Evolutionary conservation across 495 filamentous ascomycete species (phyloP), one percentile per base, ranked within the genome.

Genomic region (Aeminium ludgeri): DNA sequence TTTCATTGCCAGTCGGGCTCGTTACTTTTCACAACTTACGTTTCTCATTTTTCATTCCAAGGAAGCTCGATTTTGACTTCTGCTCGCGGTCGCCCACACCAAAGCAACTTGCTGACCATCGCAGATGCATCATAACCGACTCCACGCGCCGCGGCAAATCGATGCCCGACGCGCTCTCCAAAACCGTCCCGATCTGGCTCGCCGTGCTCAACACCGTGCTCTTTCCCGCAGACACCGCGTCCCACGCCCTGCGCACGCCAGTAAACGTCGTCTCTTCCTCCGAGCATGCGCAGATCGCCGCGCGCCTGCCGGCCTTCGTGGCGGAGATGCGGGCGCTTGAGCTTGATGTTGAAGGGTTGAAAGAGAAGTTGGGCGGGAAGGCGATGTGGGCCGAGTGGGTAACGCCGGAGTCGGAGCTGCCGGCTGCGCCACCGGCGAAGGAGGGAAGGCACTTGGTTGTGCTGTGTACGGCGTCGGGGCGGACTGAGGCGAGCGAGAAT

Each of bases 161-260:
- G 74, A 67, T 67, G 31, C 86, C 89, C 3, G 89, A 97, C 62
- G 83, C 87, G 16, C 65, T 97, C 7, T 78, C 76, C 45, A 96
- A 95, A 60, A 97, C 89, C 0, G 60, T 97, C 5, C 89, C 89
- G 0, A 86, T 92, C 43, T 97, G 89, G 89, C 82, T 80, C 55
- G 70, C 73, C 31, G 81, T 93, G 10, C 52, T 94, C 43, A 96
- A 96, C 55, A 65, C 69, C 19, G 59, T 74, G n/a, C 59, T 94
- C 15, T 93, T 92, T 56, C 79, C 79, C 1, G 59, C 68, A 6
- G 35, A 62, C 11, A 55, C 41, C 18, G 53, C 49, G 43, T 59
- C 52, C 50, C 76, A 71, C 45, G 49, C 53, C 4, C 67, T 93
- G 2, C 59, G 69, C 45, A 76, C 77, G 3, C 80, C 82, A 10